Evolutionary conservation across 768 basidiomycete species (phyloP).

Genomic region (Mycena rosella): DNA sequence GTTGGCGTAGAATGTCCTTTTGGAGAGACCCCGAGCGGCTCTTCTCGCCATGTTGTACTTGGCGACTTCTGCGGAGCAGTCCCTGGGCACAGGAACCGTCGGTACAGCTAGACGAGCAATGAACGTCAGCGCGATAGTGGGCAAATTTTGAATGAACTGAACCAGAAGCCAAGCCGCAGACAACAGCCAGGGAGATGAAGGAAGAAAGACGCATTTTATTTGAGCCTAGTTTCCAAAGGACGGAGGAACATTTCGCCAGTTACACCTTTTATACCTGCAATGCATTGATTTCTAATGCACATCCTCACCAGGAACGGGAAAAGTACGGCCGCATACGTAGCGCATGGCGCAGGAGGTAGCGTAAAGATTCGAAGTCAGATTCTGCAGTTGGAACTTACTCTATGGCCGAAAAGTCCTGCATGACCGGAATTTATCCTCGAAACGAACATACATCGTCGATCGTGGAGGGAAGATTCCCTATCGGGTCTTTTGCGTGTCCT

Average conservation of each 20-base stretch:
- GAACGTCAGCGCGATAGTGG: background rate
- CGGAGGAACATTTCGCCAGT: no score
- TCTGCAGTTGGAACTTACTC: background rate
- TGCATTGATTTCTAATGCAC: no score
- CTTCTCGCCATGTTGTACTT: conserved; percentile 25
- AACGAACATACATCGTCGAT: background rate
- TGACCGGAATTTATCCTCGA: background rate
- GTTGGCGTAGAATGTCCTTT: conserved; percentile 37
- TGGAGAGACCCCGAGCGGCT: conserved; percentile 38
- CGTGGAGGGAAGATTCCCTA: conserved; percentile 5
- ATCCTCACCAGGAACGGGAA: background rate
- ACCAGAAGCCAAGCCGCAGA: conserved; percentile 36
- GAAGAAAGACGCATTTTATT: conserved; percentile 29
- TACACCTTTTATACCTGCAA: background rate
- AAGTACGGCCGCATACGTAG: conserved; percentile 3
- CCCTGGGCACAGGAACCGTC: conserved; percentile 12
- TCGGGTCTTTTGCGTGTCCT: background rate
- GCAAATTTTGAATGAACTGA: background rate
- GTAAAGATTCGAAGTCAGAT: background rate
- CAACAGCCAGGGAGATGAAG: conserved; percentile 32
- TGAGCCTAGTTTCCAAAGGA: no score
- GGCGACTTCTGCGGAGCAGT: conserved; percentile 42
- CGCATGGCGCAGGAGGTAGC: background rate
- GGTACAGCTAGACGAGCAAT: conserved; percentile 30
- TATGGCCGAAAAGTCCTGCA: conserved; percentile 2